These are phyloP conservation scores for Cutaneotrichosporon daszewskae DNA, from an alignment of 1,284 basidiomycete species.

Conservation along the genomic window DNA sequence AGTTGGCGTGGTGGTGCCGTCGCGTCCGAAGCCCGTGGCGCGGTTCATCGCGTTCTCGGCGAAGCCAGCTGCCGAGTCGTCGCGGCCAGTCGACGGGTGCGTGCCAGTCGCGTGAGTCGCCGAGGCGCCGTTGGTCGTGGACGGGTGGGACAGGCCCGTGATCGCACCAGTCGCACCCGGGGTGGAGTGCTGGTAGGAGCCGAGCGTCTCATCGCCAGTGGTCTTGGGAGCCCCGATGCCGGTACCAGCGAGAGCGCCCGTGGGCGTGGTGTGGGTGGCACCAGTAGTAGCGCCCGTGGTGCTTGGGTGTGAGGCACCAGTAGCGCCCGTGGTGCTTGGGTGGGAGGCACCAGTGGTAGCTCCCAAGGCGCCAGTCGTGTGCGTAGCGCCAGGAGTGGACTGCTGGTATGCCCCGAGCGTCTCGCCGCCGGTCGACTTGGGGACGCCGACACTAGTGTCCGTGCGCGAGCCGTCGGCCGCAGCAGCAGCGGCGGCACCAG, in stretches of 20 bases:
- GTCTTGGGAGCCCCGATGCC: neutral
- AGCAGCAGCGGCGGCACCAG: neutral
- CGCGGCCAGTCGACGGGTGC: neutral
- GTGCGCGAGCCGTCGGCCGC: neutral
- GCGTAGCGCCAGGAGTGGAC: no score
- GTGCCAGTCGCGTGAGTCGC: neutral
- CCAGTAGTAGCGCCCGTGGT: neutral
- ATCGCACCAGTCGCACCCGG: no score
- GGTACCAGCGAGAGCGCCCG: neutral
- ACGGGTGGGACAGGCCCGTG: neutral
- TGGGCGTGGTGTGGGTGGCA: neutral
- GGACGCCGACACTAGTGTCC: no score
- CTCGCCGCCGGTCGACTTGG: no score
- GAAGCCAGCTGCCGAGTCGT: neutral
- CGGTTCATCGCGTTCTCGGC: slow-evolving; percentile 3
- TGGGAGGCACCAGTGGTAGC: neutral
- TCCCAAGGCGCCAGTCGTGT: neutral
- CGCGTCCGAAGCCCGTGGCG: neutral
- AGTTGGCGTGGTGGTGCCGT: neutral
- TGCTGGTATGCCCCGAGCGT: no score
- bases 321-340: neutral
- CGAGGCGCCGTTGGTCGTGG: neutral
- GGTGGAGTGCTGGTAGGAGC: neutral
- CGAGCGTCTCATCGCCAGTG: neutral
- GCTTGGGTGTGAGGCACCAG: no score